Evolutionary conservation across 352 stramenopile genomes (phyloP), one percentile per base, ranked within the genome.

Genomic region (Phytophthora colocasiae): DNA sequence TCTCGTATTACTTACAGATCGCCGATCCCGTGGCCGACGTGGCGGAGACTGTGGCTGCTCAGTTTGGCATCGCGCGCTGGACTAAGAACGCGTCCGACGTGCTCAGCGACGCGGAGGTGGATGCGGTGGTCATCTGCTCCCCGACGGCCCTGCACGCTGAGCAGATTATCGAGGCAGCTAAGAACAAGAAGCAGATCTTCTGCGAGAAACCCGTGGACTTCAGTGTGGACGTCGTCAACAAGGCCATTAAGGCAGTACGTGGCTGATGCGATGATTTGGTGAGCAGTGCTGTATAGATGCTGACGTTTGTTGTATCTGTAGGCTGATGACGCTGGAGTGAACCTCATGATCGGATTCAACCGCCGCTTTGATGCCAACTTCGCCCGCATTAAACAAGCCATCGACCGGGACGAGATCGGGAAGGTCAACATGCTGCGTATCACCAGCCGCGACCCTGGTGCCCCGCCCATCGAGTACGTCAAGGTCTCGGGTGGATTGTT

Each of bases 91-190:
- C 89, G 4, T 90, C 91, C 58, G 95, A 98, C n/a, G 80, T 98
- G 6, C 97, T 99, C 70, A 74, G 73, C 8, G 86, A 98, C 64
- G 87, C 93, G 4, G 89, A 97, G 5, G 87, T 98, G 27, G 93
- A 99, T 77, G 96, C 96, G 22, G 93, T 99, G 7, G 92, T 97
- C 84, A 98, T 99, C 79, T 99, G 96, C 78, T 98, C 94, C 19
- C 96, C 96, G 7, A 98, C 91, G n/a, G 75, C 83, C 17, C 89
- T 85, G 51, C 96, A 99, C 81, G 96, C 95, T 10, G 83, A 98
- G 63, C 96, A 98, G 80, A 98, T 99, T 71, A 95, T 97, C 63
- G 86, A 91, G 32, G 93, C 88, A 8, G 96, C 96, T n/a, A 81
- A 81, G 6, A 81, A 95, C 68, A 88, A 89, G 49, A 98, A 98